A percentile compares a stretch with the other conserved stretches of the same genome.
phyloP scores from a whole-genome alignment of 495 filamentous ascomycete genomes.

The Xylaria longipes region DNA sequence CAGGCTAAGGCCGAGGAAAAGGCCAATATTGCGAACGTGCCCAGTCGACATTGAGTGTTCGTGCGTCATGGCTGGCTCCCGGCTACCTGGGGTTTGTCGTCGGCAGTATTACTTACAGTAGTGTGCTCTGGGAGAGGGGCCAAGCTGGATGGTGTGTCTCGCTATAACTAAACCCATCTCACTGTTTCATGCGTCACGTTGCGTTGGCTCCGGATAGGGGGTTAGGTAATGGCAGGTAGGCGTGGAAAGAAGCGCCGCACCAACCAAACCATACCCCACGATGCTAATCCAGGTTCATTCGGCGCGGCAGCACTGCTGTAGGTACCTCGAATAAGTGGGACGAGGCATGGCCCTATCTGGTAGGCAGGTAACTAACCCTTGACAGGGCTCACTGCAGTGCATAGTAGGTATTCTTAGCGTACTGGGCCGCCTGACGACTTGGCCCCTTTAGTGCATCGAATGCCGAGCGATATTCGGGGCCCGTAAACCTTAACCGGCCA shows the following conservation, averaged over 20 bases:
- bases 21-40: background rate
- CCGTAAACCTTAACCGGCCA: background rate
- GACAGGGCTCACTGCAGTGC: background rate
- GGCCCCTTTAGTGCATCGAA: background rate
- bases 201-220: background rate
- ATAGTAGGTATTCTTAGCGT: background rate
- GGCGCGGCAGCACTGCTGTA: conserved; percentile 1
- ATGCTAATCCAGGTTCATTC: background rate
- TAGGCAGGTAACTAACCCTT: background rate
- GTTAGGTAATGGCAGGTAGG: conserved; percentile 4
- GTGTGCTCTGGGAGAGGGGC: conserved; percentile 3
- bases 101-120: background rate
- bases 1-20: conserved; percentile 28
- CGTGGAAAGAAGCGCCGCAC: conserved; percentile 6
- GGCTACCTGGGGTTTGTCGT: background rate
- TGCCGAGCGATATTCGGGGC: conserved; percentile 5
- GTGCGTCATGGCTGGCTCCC: background rate
- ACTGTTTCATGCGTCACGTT: conserved; percentile 1
- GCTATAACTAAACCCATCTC: background rate
- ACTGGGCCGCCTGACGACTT: background rate
- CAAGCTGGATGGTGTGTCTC: conserved; percentile 8
- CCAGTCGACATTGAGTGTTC: background rate
- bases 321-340: background rate
- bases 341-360: background rate
- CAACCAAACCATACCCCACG: background rate